phyloP scores from a whole-genome alignment of 2,329 filamentous ascomycete species.

The Fusarium lateritium region DNA sequence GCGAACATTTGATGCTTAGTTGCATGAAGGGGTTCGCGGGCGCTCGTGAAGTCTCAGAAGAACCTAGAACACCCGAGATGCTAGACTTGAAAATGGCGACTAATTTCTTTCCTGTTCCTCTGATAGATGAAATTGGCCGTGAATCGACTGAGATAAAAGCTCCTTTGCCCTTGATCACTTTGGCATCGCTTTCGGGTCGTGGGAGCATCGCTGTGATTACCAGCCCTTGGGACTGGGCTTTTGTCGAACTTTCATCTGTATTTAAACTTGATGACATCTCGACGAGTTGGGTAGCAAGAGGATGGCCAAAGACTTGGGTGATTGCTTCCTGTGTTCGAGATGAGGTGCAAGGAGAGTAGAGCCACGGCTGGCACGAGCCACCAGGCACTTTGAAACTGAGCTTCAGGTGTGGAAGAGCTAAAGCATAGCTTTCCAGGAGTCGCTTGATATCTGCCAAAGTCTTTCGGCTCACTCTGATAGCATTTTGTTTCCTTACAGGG shows the following conservation, averaged over 20 bases:
- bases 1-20: conserved; percentile 74
- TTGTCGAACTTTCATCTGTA: not conserved
- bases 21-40: conserved; percentile 72
- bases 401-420: conserved; percentile 75
- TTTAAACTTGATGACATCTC: conserved; percentile 53
- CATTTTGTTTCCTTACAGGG: conserved; percentile 74
- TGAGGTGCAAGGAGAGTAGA: conserved; percentile 70
- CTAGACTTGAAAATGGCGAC: conserved; percentile 66
- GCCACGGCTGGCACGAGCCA: conserved; percentile 67
- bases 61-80: conserved; percentile 55
- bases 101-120: conserved; percentile 74
- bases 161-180: conserved; percentile 62
- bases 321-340: conserved; percentile 70
- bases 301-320: conserved; percentile 73
- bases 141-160: conserved; percentile 78
- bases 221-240: conserved; percentile 8
- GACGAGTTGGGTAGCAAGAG: conserved; percentile 69
- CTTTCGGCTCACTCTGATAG: conserved; percentile 71
- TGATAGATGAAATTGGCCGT: conserved; percentile 71
- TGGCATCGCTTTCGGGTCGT: conserved; percentile 60
- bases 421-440: conserved; percentile 74
- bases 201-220: conserved; percentile 67
- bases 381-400: conserved; percentile 73
- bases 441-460: conserved; percentile 70
- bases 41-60: conserved; percentile 43